Conservation (phyloP, 2,329 filamentous ascomycete genomes). For the Neocatenulostroma microsporum region DNA sequence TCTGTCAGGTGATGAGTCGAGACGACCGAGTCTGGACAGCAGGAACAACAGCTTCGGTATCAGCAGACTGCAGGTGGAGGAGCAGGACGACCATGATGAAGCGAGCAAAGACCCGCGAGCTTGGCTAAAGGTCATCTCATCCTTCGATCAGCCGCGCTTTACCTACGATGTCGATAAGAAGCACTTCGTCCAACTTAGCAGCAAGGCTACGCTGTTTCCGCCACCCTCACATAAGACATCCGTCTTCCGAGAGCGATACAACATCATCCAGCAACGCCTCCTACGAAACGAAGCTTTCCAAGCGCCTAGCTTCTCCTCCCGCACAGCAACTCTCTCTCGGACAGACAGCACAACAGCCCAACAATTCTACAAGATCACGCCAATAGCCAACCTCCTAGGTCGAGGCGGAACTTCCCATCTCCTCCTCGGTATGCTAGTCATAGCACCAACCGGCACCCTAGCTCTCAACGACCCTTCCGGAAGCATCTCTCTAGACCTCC, state of each 20-base stretch:
- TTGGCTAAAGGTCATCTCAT: conserved; percentile 76
- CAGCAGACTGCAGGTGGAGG: conserved; percentile 43
- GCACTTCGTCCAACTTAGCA: conserved; percentile 66
- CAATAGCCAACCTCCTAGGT: conserved; percentile 67
- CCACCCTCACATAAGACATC: conserved; percentile 71
- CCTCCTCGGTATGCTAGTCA: conserved; percentile 72
- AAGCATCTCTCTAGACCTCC: conserved; percentile 75
- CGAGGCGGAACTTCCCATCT: conserved; percentile 78
- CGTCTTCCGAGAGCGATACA: conserved; percentile 82
- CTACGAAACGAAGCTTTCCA: conserved; percentile 92
- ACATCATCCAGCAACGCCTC: conserved; percentile 84
- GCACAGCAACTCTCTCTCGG: conserved; percentile 43
- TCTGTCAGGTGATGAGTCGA: conserved; percentile 9
- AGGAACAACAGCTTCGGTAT: conserved; percentile 55
- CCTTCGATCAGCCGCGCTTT: conserved; percentile 77
- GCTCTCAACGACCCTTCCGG: conserved; percentile 82
- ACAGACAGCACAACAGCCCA: conserved; percentile 52
- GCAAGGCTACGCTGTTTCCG: conserved; percentile 51
- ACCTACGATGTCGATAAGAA: conserved; percentile 74
- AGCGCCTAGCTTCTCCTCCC: conserved; percentile 63
- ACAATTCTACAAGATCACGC: conserved; percentile 78
- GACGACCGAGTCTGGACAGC: conserved; percentile 36
- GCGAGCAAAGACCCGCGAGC: conserved; percentile 60
- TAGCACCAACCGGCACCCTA: conserved; percentile 72
- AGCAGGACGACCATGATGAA: conserved; percentile 50